These are phyloP conservation scores for Nannochloropsis gaditana DNA, from an alignment of 108 stramenopile species.

Conservation along the genomic window DNA sequence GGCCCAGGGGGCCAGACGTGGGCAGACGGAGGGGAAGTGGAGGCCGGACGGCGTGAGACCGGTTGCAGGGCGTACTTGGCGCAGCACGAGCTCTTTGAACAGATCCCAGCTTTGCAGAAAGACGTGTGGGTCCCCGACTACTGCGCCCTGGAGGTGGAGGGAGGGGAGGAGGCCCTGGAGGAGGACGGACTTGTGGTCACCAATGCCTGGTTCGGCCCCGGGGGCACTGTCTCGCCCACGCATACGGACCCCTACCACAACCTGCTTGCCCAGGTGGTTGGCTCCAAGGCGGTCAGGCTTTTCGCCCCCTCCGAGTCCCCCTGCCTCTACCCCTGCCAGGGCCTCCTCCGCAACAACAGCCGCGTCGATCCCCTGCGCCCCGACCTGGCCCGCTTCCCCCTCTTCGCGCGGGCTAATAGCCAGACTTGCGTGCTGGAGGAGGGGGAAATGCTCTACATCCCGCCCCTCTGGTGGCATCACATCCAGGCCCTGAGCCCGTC, in stretches of 20 bases:
- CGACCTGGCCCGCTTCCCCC: conserved; percentile 26
- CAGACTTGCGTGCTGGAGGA: conserved; percentile 32
- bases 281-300: conserved; percentile 48
- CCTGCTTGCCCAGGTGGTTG: conserved; percentile 36
- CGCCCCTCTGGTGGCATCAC: conserved; percentile 51
- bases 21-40: not conserved
- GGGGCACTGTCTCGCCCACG: conserved; percentile 36
- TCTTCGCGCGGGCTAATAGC: conserved; percentile 33
- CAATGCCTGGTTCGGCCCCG: conserved; percentile 39
- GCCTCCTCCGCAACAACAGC: conserved; percentile 54
- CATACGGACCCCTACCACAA: conserved; percentile 37
- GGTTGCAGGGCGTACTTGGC: conserved; percentile 38
- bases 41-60: not conserved
- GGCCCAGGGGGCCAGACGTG: not conserved
- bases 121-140: conserved; percentile 54
- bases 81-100: conserved; percentile 53
- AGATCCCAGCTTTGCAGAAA: conserved; percentile 45
- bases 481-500: conserved; percentile 30
- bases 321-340: conserved; percentile 41
- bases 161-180: conserved; percentile 43
- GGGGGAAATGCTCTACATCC: conserved; percentile 50
- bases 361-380: conserved; percentile 32
- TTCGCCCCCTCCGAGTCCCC: conserved; percentile 46
- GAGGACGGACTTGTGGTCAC: conserved; percentile 42
- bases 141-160: conserved; percentile 51